Conservation (phyloP, 1,284 basidiomycete genomes). For the Erythrobasidium hasegawianum region DNA sequence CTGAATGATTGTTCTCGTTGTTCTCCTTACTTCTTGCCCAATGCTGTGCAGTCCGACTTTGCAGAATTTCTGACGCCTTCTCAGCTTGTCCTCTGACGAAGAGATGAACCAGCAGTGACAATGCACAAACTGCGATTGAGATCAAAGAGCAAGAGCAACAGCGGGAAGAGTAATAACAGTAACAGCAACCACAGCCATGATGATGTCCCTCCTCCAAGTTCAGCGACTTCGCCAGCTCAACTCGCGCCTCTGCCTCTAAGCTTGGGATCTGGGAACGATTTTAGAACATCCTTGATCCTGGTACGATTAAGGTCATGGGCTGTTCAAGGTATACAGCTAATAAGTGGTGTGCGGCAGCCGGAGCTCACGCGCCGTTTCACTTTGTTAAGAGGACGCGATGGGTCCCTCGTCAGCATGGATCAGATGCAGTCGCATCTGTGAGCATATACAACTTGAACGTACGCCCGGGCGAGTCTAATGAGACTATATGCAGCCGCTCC, state of each 20-base stretch:
- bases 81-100: no score
- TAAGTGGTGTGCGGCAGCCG: no score
- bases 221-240: no score
- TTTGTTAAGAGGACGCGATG: constrained; percentile 18
- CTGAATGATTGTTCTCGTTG: no score
- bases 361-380: no score
- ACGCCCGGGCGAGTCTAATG: background rate
- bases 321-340: no score
- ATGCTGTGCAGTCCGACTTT: no score
- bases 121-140: background rate
- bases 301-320: no score
- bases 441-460: background rate
- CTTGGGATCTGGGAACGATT: constrained; percentile 10
- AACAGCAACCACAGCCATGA: background rate
- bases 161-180: background rate
- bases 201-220: no score
- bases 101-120: no score
- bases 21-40: no score
- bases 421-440: constrained; percentile 29
- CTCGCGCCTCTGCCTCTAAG: constrained; percentile 2
- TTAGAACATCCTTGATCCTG: constrained; percentile 26
- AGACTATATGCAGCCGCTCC: background rate
- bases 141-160: background rate
- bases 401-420: constrained; percentile 10
- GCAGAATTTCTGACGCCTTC: no score